Evolutionary conservation across 129 eudicot genomes (phyloP), one percentile per base, ranked within the genome.

Genomic region (Logfia minima): DNA sequence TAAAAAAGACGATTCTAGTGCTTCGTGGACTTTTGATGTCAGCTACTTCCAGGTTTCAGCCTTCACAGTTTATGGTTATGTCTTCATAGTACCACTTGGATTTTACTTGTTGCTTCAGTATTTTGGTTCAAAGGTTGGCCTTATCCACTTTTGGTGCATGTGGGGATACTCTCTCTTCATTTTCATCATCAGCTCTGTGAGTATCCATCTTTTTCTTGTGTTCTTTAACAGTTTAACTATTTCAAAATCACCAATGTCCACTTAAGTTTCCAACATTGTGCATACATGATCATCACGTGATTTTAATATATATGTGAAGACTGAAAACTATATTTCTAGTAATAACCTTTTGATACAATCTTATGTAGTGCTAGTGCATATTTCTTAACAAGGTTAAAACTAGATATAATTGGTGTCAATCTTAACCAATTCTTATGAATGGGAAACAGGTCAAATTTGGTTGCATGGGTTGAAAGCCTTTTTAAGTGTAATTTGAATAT

Each of bases 111-210:
- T 95, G 85, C 89, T 95, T 81, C 97, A 86, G 87, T 95, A 95
- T 84, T 68, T 95, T 78, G 97, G 97, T 76, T 81, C 96, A 74
- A 92, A 66, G 37, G 90, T 87, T 78, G 91, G 92, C 83, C 90
- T 95, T 84, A 58, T 95, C 52, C 96, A 87, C 78, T 88, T 91
- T 66, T 95, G 99, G 99, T 95, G 99, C 92, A 82, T 95, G 93
- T 95, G 99, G 99, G 99, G 99, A 63, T 95, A 95, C 81, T 95
- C 99, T 10, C 97, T 95, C 71, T 91, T 88, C 87, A 78, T 95
- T 59, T 88, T 95, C 78, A 80, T 91, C 37, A 86, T 91, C 77
- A 84, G 87, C 79, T 87, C 93, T 69, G 99, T 95, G 79, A 91
- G 97, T 86, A 71, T 75, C 59, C 45, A 19, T 66, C 21, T 53